Base-by-base conservation (phyloP, 2,329 filamentous ascomycete genomes). In the Aspergillus quadricinctus region DNA sequence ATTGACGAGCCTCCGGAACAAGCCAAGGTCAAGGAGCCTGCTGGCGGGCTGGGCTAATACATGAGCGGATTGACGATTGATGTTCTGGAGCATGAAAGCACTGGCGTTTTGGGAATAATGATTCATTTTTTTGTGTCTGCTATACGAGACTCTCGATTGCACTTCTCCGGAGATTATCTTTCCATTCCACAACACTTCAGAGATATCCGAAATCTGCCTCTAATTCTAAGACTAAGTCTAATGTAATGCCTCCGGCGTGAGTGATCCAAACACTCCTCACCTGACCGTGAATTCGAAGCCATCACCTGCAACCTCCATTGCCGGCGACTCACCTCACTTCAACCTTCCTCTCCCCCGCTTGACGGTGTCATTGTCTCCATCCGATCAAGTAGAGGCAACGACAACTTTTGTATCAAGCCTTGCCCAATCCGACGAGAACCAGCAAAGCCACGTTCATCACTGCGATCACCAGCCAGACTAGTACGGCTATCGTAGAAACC, bases 1-100 rank as follows among this genome's bases (percentile, higher is more conserved):
- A 89, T 99, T 57, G 94, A 99, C 74, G 92, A 97, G 78, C 85
- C 91, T 19, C 92, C 92, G 1, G 83, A 87, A 75, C 78, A 83
- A 49, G 80, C 80, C 14, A 92, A 94, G 78, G 83, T 95, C 50
- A 94, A 93, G 79, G 90, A 96, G 74, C 89, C 85, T 48, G 92
- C 82, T 17, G 80, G 81, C 21, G 69, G 69, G 4, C 53, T 70
- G 56, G 67, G 67, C 41, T 72, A 60, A 66, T 55, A 43, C 10
- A 46, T 17, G 19, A 23, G 10, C 10, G 10, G 5, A 43, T 25
- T 25, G 45, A 51, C 28, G 41, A 35, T 41, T 56, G 56, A 21
- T 51, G 40, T 43, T 35, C 37, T 37, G 46, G 35, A 25, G 28
- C 56, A 52, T 41, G 43, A 48, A 46, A 37, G 41, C 40, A 48